These are phyloP conservation scores for Alternaria sp. DNA, from an alignment of 2,329 filamentous ascomycete species.

Conservation along the genomic window DNA sequence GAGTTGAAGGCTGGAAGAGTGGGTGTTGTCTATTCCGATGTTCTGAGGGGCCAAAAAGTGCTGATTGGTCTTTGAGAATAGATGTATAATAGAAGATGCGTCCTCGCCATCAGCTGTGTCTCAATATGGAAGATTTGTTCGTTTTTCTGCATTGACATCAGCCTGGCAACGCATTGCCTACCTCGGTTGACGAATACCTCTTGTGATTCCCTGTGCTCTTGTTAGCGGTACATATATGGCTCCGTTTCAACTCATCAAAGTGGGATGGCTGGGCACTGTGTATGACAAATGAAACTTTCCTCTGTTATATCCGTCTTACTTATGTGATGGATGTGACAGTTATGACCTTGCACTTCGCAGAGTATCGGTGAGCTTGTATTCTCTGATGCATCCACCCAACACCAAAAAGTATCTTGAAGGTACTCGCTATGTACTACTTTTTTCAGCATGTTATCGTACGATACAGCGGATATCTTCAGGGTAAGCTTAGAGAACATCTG, in stretches of 20 bases:
- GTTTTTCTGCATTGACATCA: slow-evolving; percentile 34
- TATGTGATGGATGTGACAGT: neutral
- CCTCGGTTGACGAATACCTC: slow-evolving; percentile 15
- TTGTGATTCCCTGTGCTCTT: slow-evolving; percentile 37
- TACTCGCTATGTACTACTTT: neutral
- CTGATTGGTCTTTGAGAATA: slow-evolving; percentile 51
- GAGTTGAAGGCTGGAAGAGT: slow-evolving; percentile 43
- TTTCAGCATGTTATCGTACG: no score
- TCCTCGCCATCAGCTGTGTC: slow-evolving; percentile 52
- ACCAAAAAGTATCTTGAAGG: neutral
- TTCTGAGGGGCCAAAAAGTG: slow-evolving; percentile 49
- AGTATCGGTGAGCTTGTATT: neutral
- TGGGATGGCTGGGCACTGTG: slow-evolving; percentile 14
- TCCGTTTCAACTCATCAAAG: slow-evolving; percentile 27
- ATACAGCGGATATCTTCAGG: no score
- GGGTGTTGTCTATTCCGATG: slow-evolving; percentile 49
- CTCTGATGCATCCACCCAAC: neutral
- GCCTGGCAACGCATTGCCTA: slow-evolving; percentile 21
- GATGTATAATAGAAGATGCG: slow-evolving; percentile 55
- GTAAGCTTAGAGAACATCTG: no score
- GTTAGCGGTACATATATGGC: slow-evolving; percentile 40
- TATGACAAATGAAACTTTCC: slow-evolving; percentile 23
- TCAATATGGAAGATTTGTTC: slow-evolving; percentile 50
- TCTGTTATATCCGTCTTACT: slow-evolving; percentile 7
- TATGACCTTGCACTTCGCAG: neutral